Base-by-base conservation (phyloP, 441 rosid genomes). In the Cnidoscolus chayamansa region DNA sequence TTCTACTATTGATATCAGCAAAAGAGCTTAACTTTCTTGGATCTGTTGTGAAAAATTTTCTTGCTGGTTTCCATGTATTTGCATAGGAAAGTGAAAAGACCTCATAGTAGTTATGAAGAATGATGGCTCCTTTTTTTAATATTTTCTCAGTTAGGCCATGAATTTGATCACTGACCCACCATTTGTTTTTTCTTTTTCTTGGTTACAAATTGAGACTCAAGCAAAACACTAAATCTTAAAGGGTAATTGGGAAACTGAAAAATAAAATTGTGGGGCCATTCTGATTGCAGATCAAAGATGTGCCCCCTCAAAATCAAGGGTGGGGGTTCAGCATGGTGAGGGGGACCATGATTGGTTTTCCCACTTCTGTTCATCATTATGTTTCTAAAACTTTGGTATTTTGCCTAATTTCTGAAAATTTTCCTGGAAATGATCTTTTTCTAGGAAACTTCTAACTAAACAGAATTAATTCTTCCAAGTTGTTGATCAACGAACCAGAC, bases 51-150 rank as follows among this genome's bases (percentile, higher is more conserved):
- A 17, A 60, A 45, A 45, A 30, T 48, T 72, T 64, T 68, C 62
- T 63, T 80, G 67, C 58, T 49, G 62, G 68, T 55, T 70, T 48
- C 68, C 74, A 19, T 60, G 9, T 68, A 9, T 54, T 48, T 65
- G 50, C 49, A 56, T 32, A 17, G 6, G 13, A 16, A 63, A 55
- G 58, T 73, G 62, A 77, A 67, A 63, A 73, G 43, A 55, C 50
- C 51, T 54, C 63, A 10, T 20, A 31, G 66, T 50, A 37, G 65
- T 74, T 51, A 47, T 57, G 70, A 59, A 50, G 37, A 67, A 74
- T 59, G 60, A 51, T 65, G 63, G 58, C 31, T 66, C 47, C 59
- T 72, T 68, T 19, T 55, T 47, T 31, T 49, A 60, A 10, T 40
- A 30, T 72, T 72, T 40, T 67, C 48, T 32, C 59, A 62, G 50